Conservation (phyloP, 345 rosid genomes). For the Psidium guajava region DNA sequence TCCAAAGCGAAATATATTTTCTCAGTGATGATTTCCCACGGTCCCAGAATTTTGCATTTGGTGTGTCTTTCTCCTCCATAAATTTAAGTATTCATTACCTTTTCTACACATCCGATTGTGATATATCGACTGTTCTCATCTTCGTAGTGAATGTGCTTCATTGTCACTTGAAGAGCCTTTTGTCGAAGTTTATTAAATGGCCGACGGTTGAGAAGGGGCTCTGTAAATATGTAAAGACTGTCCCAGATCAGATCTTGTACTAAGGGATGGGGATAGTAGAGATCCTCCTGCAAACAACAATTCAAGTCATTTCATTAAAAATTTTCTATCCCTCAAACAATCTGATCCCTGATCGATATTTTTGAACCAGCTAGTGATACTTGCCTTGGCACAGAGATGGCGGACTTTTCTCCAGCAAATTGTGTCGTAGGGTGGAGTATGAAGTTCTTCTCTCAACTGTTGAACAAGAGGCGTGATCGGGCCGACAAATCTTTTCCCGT, state of each 20-base stretch:
- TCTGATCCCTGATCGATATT: background rate
- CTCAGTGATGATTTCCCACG: background rate
- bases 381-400: slow-evolving; percentile 6
- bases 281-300: slow-evolving; percentile 18
- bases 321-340: no score
- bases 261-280: slow-evolving; percentile 26
- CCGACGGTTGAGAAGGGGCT: slow-evolving; percentile 32
- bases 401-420: slow-evolving; percentile 11
- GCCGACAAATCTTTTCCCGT: slow-evolving; percentile 21
- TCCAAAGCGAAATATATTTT: background rate
- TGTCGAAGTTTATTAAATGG: slow-evolving; percentile 21
- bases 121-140: slow-evolving; percentile 27
- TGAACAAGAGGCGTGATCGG: slow-evolving; percentile 20
- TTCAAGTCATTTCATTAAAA: background rate
- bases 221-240: slow-evolving; percentile 12
- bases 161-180: slow-evolving; percentile 19
- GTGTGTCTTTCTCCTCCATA: no score
- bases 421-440: slow-evolving; percentile 4
- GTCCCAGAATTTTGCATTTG: no score
- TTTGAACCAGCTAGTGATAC: background rate
- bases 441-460: slow-evolving; percentile 16
- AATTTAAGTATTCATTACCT: no score
- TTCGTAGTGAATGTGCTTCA: slow-evolving; percentile 27
- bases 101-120: background rate
- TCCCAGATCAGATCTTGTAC: slow-evolving; percentile 33